Base-by-base conservation (phyloP, 2,329 filamentous ascomycete genomes). In the Alternaria sp. region DNA sequence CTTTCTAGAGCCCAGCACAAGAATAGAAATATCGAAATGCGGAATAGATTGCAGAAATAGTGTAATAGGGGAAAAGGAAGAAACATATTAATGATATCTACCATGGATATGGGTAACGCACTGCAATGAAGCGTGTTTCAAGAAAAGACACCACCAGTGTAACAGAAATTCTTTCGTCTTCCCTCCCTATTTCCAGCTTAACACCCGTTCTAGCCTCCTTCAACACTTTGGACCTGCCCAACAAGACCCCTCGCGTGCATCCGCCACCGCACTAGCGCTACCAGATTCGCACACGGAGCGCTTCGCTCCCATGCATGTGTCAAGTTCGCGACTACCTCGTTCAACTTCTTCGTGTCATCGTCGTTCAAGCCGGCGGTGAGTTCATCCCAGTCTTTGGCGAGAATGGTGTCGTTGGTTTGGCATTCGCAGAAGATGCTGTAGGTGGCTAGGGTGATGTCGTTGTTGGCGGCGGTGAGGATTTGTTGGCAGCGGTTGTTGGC, bases 251-350 rank as follows among this genome's bases (percentile, higher is more conserved):
- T 46, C 13, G 44, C 29, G 7, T 34, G 29, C 5, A n/a, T 41
- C 0, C 36, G 36, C 26, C 24, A 40, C 14, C 26, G 31, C 4
- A 51, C 34, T 29, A 46, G 17, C 7, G 29, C 44, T 17, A 46
- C 44, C 13, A 46, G 21, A 24, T 46, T 46, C 10, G 44, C 29
- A n/a, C 44, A 46, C 13, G 44, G 44, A 33, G 29, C 44, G 1
- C 44, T 33, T 1, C 14, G 1, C 29, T n/a, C 17, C 44, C 44
- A 46, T 9, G 44, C 44, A 2, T 31, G 29, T 7, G 44, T 46
- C 44, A 46, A 46, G 44, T 34, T 46, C 6, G 29, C 9, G 17
- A 46, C 44, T 14, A 46, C 8, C 29, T n/a, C 44, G 3, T 34
- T 29, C 13, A 46, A 9, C 1, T 0, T 46, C 4, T n/a, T 46